These are phyloP conservation scores for Paraleonurus japonicus DNA, from an alignment of 257 asterid genomes.

Conservation along the genomic window DNA sequence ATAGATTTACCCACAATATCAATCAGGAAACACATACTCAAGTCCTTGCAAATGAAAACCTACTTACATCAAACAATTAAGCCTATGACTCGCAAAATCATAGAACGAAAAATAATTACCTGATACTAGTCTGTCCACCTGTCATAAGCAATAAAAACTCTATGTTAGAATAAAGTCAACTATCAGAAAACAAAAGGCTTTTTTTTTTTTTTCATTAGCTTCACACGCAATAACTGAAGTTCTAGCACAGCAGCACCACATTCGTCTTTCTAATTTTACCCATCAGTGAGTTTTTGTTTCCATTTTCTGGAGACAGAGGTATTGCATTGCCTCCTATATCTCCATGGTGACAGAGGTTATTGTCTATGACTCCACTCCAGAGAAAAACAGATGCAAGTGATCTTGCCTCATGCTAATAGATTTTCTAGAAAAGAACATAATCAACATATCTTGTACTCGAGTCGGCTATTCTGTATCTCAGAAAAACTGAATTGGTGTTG, in stretches of 20 bases:
- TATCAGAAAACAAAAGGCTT: not conserved
- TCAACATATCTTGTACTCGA: not conserved
- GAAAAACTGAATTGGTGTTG: not conserved
- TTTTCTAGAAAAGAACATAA: not conserved
- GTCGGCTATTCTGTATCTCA: not conserved
- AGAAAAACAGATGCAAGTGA: too few species aligned
- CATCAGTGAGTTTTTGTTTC: not conserved
- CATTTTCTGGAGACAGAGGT: not conserved
- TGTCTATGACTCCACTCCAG: too few species aligned
- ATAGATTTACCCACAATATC: not conserved
- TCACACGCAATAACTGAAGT: not conserved
- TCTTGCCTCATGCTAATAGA: not conserved
- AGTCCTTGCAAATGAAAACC: not conserved
- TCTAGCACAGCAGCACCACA: not conserved
- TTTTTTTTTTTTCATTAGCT: not conserved
- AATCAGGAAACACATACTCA: not conserved
- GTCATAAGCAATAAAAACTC: conserved; percentile 33
- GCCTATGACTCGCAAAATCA: conserved; percentile 25
- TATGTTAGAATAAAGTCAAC: conserved; percentile 16
- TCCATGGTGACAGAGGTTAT: too few species aligned
- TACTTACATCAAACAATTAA: conserved; percentile 2
- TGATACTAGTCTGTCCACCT: conserved; percentile 99
- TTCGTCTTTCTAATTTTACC: not conserved
- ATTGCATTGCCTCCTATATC: not conserved
- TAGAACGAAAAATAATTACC: conserved; percentile 42